phyloP scores from a whole-genome alignment of 140 eudicot genomes.

The Anethum foeniculum region DNA sequence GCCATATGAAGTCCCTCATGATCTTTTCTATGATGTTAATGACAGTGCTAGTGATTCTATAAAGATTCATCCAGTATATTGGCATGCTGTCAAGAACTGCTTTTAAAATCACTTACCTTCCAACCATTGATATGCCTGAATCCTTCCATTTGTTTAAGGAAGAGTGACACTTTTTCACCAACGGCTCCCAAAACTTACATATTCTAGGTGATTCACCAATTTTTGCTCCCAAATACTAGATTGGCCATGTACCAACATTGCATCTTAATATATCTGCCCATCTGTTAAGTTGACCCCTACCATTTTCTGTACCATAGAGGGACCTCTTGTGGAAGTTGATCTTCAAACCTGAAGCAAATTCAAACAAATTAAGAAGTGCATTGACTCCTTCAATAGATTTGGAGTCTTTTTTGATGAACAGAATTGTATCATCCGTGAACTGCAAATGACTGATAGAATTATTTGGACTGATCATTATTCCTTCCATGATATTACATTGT shows the following conservation, averaged over 20 bases:
- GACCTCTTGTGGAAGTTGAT: no score
- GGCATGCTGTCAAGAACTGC: neutral
- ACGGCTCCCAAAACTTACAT: neutral
- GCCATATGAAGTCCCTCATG: neutral
- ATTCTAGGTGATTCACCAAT: neutral
- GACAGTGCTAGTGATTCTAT: neutral
- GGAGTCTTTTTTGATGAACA: no score
- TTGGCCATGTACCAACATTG: neutral
- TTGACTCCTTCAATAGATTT: neutral
- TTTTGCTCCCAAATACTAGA: no score
- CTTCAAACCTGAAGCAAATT: neutral
- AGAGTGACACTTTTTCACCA: no score
- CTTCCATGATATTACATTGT: neutral
- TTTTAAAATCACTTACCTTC: neutral
- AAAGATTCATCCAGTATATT: neutral
- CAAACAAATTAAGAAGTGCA: no score
- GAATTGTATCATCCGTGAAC: neutral
- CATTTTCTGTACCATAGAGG: no score
- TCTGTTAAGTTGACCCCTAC: accelerated
- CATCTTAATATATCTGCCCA: neutral
- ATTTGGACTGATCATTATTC: neutral
- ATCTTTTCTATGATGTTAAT: neutral
- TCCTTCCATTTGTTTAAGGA: neutral
- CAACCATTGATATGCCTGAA: neutral
- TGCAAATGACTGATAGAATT: neutral